phyloP scores from a whole-genome alignment of 306 rosid species.

The Acacia confusa region DNA sequence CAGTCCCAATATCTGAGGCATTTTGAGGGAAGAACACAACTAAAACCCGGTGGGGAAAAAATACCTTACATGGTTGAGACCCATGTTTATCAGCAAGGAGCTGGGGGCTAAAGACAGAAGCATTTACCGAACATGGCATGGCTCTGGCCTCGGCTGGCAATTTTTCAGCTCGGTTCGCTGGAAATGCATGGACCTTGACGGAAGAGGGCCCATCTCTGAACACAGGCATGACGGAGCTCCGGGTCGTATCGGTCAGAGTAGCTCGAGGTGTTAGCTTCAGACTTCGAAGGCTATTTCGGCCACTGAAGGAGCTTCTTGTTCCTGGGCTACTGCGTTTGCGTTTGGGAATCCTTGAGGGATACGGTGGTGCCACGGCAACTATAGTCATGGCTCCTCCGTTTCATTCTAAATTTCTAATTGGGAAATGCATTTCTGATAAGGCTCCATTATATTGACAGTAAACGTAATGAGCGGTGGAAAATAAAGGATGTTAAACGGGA shows the following conservation, averaged over 20 bases:
- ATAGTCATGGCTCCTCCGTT: slow-evolving; percentile 25
- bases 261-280: slow-evolving; percentile 28
- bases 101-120: slow-evolving; percentile 59
- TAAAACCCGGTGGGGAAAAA: neutral
- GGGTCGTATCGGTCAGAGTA: slow-evolving; percentile 42
- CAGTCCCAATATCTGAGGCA: neutral
- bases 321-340: neutral
- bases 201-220: slow-evolving; percentile 32
- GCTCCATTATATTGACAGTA: neutral
- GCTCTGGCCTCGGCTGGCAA: slow-evolving; percentile 73
- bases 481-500: too few relatives aligned
- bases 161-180: slow-evolving; percentile 53
- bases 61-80: slow-evolving; percentile 53
- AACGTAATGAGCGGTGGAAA: neutral
- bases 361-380: slow-evolving; percentile 19
- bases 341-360: slow-evolving; percentile 28
- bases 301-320: neutral
- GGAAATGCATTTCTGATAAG: neutral
- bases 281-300: slow-evolving; percentile 18
- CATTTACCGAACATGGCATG: slow-evolving; percentile 61
- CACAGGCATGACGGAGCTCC: slow-evolving; percentile 30
- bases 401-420: neutral
- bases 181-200: slow-evolving; percentile 26
- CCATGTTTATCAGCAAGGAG: slow-evolving; percentile 57
- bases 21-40: neutral